These are phyloP conservation scores for Beauveria medogensis DNA, from an alignment of 2,329 filamentous ascomycete species.

Conservation along the genomic window DNA sequence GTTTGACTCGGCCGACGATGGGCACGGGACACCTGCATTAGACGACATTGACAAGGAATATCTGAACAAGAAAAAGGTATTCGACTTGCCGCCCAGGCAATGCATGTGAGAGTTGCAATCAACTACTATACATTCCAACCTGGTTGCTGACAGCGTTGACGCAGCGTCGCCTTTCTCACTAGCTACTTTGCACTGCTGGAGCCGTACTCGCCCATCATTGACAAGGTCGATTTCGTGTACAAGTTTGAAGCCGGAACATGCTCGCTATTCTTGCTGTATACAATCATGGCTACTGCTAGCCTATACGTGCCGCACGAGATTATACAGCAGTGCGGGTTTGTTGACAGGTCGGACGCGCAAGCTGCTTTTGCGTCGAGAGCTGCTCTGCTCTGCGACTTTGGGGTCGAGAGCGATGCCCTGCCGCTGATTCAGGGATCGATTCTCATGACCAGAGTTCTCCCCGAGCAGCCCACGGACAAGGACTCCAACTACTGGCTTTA, in stretches of 20 bases:
- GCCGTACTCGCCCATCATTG: neutral
- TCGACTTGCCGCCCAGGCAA: neutral
- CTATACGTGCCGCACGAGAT: neutral
- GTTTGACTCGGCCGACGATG: neutral
- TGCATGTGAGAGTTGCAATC: neutral
- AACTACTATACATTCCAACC: neutral
- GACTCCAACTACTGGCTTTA: slow-evolving; percentile 9
- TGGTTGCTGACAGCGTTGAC: neutral
- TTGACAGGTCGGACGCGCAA: neutral
- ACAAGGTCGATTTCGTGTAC: neutral
- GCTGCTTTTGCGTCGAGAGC: neutral
- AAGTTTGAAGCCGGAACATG: neutral
- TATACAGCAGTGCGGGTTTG: neutral
- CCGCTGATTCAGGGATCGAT: neutral
- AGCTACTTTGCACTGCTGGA: neutral
- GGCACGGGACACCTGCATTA: neutral
- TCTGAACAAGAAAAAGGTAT: neutral
- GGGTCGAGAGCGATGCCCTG: neutral
- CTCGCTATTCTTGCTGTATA: slow-evolving; percentile 2
- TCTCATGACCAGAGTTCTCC: neutral
- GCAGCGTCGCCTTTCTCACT: neutral
- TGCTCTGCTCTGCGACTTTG: neutral
- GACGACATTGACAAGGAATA: slow-evolving; percentile 6
- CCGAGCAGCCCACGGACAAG: neutral
- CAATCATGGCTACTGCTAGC: neutral